phyloP scores from a whole-genome alignment of 176 grass and related monocot genomes.

The Pontederia paniculata region DNA sequence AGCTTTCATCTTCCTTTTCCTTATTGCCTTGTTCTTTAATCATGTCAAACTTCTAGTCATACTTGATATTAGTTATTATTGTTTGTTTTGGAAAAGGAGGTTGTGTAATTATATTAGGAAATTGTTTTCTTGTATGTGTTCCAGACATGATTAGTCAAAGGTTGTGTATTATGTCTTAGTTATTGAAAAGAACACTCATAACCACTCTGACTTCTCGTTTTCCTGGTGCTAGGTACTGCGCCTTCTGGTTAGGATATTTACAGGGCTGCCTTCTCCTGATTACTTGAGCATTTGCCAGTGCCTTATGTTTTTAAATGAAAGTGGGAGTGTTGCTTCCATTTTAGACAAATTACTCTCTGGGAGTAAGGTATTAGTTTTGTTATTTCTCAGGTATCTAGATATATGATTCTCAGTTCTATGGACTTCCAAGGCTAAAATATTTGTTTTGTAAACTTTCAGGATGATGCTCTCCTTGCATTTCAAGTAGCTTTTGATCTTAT shows the following conservation, averaged over 20 bases:
- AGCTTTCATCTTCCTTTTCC: too few species aligned
- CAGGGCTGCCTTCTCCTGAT: slow-evolving; percentile 69
- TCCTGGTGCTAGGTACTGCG: slow-evolving; percentile 51
- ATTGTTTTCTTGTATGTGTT: too few species aligned
- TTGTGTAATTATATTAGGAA: too few species aligned
- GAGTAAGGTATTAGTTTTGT: slow-evolving; percentile 45
- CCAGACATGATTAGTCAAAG: not conserved
- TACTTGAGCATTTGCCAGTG: slow-evolving; percentile 94
- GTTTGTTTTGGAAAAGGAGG: too few species aligned
- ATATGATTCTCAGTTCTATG: not conserved
- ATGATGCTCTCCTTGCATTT: slow-evolving; percentile 83
- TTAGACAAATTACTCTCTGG: slow-evolving; percentile 79
- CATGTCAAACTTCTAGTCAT: too few species aligned
- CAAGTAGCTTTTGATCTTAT: slow-evolving; percentile 95
- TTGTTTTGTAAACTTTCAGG: slow-evolving; percentile 42
- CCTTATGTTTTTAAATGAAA: slow-evolving; percentile 88
- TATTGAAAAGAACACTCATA: not conserved
- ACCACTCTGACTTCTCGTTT: slow-evolving; percentile 3
- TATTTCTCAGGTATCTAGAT: too few species aligned
- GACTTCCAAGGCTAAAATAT: slow-evolving; percentile 2
- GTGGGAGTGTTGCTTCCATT: slow-evolving; percentile 71
- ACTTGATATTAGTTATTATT: too few species aligned
- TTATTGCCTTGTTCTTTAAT: too few species aligned
- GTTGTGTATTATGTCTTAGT: not conserved
- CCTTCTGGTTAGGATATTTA: slow-evolving; percentile 88